Percentiles rank a stretch among this genome's conserved stretches.
These are phyloP conservation scores for Hysterangium stoloniferum DNA, from an alignment of 768 basidiomycete species.

Conservation along the genomic window DNA sequence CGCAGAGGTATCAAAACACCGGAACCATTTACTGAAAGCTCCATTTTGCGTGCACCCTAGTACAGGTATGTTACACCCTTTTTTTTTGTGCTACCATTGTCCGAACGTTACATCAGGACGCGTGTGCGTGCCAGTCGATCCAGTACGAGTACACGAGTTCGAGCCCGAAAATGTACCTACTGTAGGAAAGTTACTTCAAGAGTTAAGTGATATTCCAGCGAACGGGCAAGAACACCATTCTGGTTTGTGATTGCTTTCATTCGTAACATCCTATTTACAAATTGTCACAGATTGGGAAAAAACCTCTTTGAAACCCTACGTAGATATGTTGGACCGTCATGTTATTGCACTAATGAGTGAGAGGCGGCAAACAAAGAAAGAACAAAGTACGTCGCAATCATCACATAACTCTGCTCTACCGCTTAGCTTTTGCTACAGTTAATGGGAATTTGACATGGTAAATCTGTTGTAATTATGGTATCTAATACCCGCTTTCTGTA, in stretches of 20 bases:
- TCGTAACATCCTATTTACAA: too few relatives aligned
- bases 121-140: constrained; percentile 90
- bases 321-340: constrained; percentile 84
- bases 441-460: not conserved
- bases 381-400: constrained; percentile 26
- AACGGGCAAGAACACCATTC: constrained; percentile 39
- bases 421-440: not conserved
- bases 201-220: constrained; percentile 51
- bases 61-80: constrained; percentile 32
- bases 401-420: not conserved
- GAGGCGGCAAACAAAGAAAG: constrained; percentile 40
- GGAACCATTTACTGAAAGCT: constrained; percentile 95
- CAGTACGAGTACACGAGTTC: constrained; percentile 65
- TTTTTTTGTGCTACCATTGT: not conserved
- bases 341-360: constrained; percentile 48
- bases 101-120: constrained; percentile 40
- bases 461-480: too few relatives aligned
- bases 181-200: constrained; percentile 69
- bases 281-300: constrained; percentile 66
- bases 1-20: constrained; percentile 93
- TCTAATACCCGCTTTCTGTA: not conserved
- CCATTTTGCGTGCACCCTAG: constrained; percentile 97
- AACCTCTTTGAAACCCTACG: constrained; percentile 83
- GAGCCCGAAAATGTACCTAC: constrained; percentile 85
- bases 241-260: too few relatives aligned